Evolutionary conservation across 441 rosid genomes (phyloP), one percentile per base, ranked within the genome.

Genomic region (Geranium incanum): DNA sequence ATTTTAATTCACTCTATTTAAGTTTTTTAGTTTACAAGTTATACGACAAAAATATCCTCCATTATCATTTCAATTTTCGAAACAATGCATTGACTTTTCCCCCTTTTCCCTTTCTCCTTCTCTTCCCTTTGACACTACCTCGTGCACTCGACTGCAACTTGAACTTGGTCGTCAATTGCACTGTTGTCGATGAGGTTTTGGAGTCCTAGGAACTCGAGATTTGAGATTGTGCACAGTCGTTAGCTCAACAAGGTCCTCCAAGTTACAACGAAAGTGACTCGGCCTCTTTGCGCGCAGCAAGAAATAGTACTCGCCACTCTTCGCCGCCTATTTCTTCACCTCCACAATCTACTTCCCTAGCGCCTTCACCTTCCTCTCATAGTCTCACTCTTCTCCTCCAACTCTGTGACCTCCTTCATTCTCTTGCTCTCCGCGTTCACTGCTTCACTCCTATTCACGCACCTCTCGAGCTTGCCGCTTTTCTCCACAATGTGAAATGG

Each of bases 161-260:
- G 0, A 11, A 2, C 52, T 45, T 8, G 9, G 52, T 12, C 12
- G 52, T 11, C 13, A 6, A 1, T 45, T 6, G 52, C 1, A 1
- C n/a, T 45, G n/a, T 45, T 16, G 88, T 78, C 0, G 83, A 69
- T 0, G 78, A 3, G 99, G 97, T 75, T 88, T 94, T 0, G 97
- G 99, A 23, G 92, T 87, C 72, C 97, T 78, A 9, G 97, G 94
- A 72, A 71, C 74, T 5, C 96, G 93, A 73, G 95, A 89, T 85
- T 89, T 84, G 79, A 87, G 70, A 50, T 67, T 76, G 6, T 87
- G 68, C 66, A 85, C 81, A n/a, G 89, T 77, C 8, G 89, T 1
- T 28, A 2, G 33, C 73, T 84, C 95, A 9, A 72, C 69, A 74
- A 88, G 81, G 52, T 94, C 97, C 68, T 90, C 97, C 43, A 91